Percentiles rank a stretch among this genome's conserved stretches.
Evolutionary conservation across 2,329 filamentous ascomycete species (phyloP).

Genomic region (Colletotrichum tropicicola): DNA sequence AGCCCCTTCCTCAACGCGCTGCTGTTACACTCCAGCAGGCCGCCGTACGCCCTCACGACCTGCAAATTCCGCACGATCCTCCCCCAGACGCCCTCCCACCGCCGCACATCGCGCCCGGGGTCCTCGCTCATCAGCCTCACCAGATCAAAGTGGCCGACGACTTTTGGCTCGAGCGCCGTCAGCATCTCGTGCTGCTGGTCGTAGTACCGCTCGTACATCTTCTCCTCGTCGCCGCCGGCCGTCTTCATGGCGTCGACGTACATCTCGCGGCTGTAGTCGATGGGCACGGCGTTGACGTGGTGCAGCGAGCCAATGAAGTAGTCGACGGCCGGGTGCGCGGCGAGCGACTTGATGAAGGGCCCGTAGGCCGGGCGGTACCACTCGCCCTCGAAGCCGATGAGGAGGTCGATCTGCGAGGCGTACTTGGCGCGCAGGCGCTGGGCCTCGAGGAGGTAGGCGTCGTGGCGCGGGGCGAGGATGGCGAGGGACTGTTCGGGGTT

Average conservation of each 20-base stretch:
- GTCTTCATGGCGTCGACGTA: conserved; percentile 71
- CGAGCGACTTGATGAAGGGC: conserved; percentile 65
- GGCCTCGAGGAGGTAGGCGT: conserved; percentile 81
- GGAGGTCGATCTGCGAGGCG: conserved; percentile 74
- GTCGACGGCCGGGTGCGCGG: conserved; percentile 74
- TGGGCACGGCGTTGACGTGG: conserved; percentile 86
- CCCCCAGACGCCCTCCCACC: conserved; percentile 75
- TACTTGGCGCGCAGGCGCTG: conserved; percentile 76
- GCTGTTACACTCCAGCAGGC: conserved; percentile 89
- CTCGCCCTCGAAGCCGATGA: conserved; percentile 93
- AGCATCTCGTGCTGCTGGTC: conserved; percentile 90
- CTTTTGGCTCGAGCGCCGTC: conserved; percentile 70
- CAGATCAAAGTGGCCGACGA: conserved; percentile 95
- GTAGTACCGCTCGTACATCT: conserved; percentile 86
- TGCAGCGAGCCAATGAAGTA: conserved; percentile 95
- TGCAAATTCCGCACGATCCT: conserved; percentile 78
- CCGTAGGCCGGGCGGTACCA: conserved; percentile 80
- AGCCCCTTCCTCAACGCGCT: conserved; percentile 89
- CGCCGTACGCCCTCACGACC: conserved; percentile 76
- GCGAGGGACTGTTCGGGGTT: conserved; percentile 58
- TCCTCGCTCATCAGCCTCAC: conserved; percentile 81
- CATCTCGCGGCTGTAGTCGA: conserved; percentile 80
- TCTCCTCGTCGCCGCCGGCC: conserved; percentile 68
- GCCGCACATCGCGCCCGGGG: conserved; percentile 67
- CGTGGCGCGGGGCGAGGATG: conserved; percentile 64